A percentile compares a stretch with the other conserved stretches of the same genome.
Conservation (phyloP, 2,329 filamentous ascomycete genomes). For the Monosporascus cannonballus region DNA sequence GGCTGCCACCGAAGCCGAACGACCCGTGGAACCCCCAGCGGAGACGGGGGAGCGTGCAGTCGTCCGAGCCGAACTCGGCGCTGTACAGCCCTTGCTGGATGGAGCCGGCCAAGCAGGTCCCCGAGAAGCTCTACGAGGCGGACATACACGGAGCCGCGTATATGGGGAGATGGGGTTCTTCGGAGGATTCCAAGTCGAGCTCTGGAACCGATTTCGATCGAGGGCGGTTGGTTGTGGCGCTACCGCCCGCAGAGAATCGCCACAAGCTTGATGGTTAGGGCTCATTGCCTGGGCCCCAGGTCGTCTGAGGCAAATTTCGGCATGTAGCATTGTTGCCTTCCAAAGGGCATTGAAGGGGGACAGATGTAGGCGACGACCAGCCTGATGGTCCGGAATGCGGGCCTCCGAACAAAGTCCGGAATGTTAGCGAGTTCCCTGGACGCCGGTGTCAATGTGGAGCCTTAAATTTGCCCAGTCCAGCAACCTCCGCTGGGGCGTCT, state of each 20-base stretch:
- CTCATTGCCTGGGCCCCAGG: too few species aligned
- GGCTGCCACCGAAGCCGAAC: conserved; percentile 5
- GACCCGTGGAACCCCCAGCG: conserved; percentile 3
- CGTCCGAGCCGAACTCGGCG: neutral
- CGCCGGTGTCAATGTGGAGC: too few species aligned
- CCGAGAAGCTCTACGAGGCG: neutral
- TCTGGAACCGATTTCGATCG: neutral
- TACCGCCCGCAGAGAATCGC: neutral
- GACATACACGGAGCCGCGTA: neutral
- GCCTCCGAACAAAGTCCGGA: too few species aligned
- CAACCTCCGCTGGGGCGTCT: too few species aligned
- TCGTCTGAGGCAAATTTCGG: too few species aligned
- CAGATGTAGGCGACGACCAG: too few species aligned
- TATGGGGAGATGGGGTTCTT: neutral
- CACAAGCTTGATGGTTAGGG: neutral
- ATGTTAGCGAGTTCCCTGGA: too few species aligned
- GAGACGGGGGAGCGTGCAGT: neutral
- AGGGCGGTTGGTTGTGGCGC: neutral
- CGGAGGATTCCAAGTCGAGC: neutral
- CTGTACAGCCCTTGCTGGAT: neutral
- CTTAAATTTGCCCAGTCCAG: too few species aligned
- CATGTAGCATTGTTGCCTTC: too few species aligned
- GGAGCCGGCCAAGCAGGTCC: neutral
- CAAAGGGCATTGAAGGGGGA: too few species aligned
- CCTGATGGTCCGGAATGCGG: too few species aligned